phyloP scores from a whole-genome alignment of 768 basidiomycete genomes.

The Strobilomyces dryophilus region DNA sequence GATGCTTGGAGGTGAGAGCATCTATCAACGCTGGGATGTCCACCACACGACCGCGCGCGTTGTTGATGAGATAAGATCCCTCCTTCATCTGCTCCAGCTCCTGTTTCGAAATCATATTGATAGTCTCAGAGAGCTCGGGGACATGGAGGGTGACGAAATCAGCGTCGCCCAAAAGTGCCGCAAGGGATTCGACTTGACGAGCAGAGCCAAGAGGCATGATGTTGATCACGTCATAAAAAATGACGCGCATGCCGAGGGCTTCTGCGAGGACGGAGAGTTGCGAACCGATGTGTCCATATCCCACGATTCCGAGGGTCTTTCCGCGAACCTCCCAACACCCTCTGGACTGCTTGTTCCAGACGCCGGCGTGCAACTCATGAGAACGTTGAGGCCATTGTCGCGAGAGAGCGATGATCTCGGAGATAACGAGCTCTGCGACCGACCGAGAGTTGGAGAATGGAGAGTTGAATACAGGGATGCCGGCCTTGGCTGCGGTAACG shows the following conservation, averaged over 20 bases:
- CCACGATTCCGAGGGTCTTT: constrained; percentile 96
- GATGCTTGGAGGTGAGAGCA: constrained; percentile 77
- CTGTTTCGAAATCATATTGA: constrained; percentile 79
- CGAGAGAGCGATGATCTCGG: constrained; percentile 90
- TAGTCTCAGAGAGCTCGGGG: constrained; percentile 94
- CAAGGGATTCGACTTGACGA: constrained; percentile 79
- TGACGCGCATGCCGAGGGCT: constrained; percentile 90
- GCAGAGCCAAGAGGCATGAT: constrained; percentile 98
- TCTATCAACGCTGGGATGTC: constrained; percentile 88
- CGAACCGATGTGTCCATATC: constrained; percentile 97
- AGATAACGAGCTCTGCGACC: constrained; percentile 95
- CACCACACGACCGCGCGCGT: constrained; percentile 92
- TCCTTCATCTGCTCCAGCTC: constrained; percentile 91
- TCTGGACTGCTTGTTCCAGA: constrained; percentile 99
- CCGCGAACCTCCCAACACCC: constrained; percentile 97
- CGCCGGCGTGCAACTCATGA: constrained; percentile 80
- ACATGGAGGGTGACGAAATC: constrained; percentile 98
- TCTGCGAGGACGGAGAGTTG: constrained; percentile 97
- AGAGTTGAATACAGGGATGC: constrained; percentile 98
- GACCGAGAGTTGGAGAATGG: constrained; percentile 99
- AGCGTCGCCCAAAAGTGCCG: constrained; percentile 66
- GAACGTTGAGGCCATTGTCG: constrained; percentile 90
- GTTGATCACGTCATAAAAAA: constrained; percentile 93
- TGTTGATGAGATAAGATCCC: constrained; percentile 95
- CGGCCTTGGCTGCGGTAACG: constrained; percentile 71